Base-by-base conservation (phyloP, 1,139 yeast genomes). In the Yamadazyma epiphylla region DNA sequence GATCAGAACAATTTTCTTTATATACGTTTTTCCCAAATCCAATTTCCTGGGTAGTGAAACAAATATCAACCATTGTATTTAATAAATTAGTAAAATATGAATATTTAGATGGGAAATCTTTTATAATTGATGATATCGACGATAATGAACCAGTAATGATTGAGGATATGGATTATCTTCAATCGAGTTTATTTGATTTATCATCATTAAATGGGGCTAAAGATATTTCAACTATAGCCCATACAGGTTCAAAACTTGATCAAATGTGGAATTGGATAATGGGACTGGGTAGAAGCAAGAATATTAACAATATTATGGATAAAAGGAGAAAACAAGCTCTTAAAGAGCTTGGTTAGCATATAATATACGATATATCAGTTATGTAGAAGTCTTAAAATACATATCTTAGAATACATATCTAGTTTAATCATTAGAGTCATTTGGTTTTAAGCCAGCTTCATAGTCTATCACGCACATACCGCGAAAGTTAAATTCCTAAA, bases 11-110 rank as follows among this genome's bases (percentile, higher is more conserved):
- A 37, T 68, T 69, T 43, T 50, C 73, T 15, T 43, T 69, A 13
- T 42, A 55, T 29, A 64, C 74, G 3, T 67, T 68, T 45, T 67
- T 68, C 51, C 75, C 74, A 2, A 49, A 49, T 15, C 74, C 74
- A 1, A 19, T 68, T 5, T 60, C 70, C 5, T 22, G 48, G 5
- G 5, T 60, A 0, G 55, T 65, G 1, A 48, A 49, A 31, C 12
- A 49, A 1, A 7, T 53, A 0, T 31, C 59, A 1, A 37, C 39
- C 22, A 26, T 39, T 9, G 35, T 45, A 2, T 64, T 51, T 39
- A 44, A 39, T 17, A 22, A 41, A 1, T 30, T 51, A 19, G 54
- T 50, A 3, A 46, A 43, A 22, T 43, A 52, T 29, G 42, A 51
- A n/a, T 19, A 63, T 3, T 17, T 67, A 13, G 53, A 62, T 33